Evolutionary conservation across 768 basidiomycete species (phyloP).

Genomic region (Hericium coralloides): DNA sequence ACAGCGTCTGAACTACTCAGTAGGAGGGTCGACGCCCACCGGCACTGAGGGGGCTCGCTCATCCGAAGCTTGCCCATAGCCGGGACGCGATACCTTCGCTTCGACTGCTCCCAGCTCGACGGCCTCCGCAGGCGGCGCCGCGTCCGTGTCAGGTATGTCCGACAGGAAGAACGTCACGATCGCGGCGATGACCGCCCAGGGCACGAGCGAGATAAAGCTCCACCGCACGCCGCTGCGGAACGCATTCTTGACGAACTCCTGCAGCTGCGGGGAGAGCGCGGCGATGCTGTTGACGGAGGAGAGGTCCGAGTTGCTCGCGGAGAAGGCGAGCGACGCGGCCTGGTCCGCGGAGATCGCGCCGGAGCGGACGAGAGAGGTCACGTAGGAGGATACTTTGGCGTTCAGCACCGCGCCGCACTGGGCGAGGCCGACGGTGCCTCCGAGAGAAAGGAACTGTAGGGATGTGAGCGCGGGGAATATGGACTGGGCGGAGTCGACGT

Average conservation of each 20-base stretch:
- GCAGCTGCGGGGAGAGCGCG: conserved; percentile 27
- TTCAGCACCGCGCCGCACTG: conserved; percentile 43
- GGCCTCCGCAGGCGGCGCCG: no score
- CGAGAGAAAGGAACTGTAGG: conserved; percentile 35
- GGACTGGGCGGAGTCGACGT: conserved; percentile 12
- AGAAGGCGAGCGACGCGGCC: conserved; percentile 17
- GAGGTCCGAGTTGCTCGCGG: conserved; percentile 17
- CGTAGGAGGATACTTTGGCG: conserved; percentile 29
- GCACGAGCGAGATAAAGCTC: conserved; percentile 39
- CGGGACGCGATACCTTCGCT: no score
- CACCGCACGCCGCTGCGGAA: conserved; percentile 33
- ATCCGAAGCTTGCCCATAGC: no score
- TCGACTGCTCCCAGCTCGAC: no score
- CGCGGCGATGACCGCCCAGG: conserved; percentile 32
- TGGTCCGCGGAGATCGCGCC: conserved; percentile 24
- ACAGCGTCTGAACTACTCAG: no score
- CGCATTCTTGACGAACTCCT: conserved; percentile 29
- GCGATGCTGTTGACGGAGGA: conserved; percentile 28
- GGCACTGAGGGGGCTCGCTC: no score
- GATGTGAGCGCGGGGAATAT: not conserved
- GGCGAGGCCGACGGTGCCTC: conserved; percentile 46
- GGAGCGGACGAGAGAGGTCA: conserved; percentile 20
- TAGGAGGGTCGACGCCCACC: no score
- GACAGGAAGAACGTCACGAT: conserved; percentile 30
- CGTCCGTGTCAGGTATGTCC: conserved; percentile 26